Base-by-base conservation (phyloP, 805 yeast species). In the Lachancea sp. region DNA sequence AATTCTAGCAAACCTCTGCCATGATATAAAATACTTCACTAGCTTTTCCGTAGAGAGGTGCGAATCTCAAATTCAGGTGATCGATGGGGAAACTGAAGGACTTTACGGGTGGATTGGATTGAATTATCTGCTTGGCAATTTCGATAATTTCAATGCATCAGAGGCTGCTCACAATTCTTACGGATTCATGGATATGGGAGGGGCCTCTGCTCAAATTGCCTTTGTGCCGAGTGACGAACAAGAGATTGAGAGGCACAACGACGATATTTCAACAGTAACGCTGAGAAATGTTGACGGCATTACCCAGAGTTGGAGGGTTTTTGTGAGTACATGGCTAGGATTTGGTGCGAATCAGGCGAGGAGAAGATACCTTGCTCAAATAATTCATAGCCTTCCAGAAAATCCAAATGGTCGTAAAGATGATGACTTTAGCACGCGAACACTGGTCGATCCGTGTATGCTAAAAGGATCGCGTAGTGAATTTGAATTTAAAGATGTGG, bases 141-240 rank as follows among this genome's bases (percentile, higher is more conserved):
- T 84, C 36, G 70, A 80, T 45, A 58, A 71, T 39, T 74, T 71
- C 50, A 69, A 70, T 26, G 49, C 56, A 8, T 19, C 49, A 4
- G 56, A 61, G 2, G 38, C 41, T 6, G 49, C 35, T 3, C 83
- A 74, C 51, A 62, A 63, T n/a, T 78, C 95, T 0, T 80, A 74
- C 48, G 98, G 98, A 4, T 90, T 92, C 52, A 83, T 92, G 90
- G 98, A 92, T 61, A 92, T 92, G 98, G 98, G 98, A 12, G 98
- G 98, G 11, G 98, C 98, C 0, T 87, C 96, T 2, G 87, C 96
- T 0, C 98, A 92, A 57, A 76, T 92, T 17, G 95, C 97, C 7
- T 92, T 89, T 70, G 88, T 84, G 7, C 97, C 97, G 0, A 72
- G 78, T 3, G 70, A 72, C 29, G 47, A 54, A 3, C 67, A 72